Base-by-base conservation (phyloP, 1,139 yeast species). In the Nakaseomyces uthaithaninus region DNA sequence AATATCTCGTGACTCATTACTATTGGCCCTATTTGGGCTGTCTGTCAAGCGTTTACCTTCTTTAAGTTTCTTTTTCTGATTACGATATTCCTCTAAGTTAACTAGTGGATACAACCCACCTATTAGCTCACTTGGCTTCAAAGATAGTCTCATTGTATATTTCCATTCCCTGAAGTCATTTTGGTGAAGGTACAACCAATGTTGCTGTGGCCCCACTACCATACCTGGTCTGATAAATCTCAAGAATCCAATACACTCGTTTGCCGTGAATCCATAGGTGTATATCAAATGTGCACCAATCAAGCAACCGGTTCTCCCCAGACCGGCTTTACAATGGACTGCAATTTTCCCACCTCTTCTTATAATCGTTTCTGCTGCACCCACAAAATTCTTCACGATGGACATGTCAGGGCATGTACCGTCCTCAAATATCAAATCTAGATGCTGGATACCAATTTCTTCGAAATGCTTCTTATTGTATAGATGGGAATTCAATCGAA, bases 181-280 rank as follows among this genome's bases (percentile, higher is more conserved):
- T 63, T 91, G 98, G 60, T 91, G 95, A 51, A 91, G 73, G 57
- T 91, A 93, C 42, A 91, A 70, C 98, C 98, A 91, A 65, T 91
- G 98, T 59, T 91, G 98, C 62, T 91, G 98, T 2, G 98, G 98
- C 0, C 98, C 98, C 27, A 91, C 98, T 12, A 91, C 97, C 98
- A 91, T 91, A 24, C 98, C 98, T 0, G 98, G 98, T 51, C 98
- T 75, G 49, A 91, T 72, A 75, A 91, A 84, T 60, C 98, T 74
- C 93, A 91, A 84, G 57, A 87, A 91, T 1, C 91, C 95, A 54
- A 91, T 91, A 62, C 95, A 93, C 63, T 91, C 98, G 56, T 77
- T 84, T 5, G 98, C 98, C 4, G 97, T 91, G 59, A 91, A 91
- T 0, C 96, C 96, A 61, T 91, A 93, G 3, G 95, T 86, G 59